A percentile compares a stretch with the other conserved stretches of the same genome.
Conservation (phyloP, 1,284 basidiomycete genomes). For the Trichosporon ovoides region DNA sequence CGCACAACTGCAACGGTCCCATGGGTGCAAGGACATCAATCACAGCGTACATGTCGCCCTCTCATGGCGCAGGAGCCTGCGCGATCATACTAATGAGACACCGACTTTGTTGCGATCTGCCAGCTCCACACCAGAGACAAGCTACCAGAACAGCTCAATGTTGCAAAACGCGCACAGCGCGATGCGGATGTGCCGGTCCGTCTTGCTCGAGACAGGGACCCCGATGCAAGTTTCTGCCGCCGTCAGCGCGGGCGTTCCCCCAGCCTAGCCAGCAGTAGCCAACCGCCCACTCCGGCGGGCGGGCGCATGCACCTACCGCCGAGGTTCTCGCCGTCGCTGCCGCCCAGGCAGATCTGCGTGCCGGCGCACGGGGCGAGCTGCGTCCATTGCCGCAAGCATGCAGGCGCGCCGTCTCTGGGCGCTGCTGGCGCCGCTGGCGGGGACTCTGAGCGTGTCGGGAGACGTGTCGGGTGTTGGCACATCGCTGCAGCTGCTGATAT, state of each 20-base stretch:
- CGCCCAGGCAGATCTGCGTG: neutral
- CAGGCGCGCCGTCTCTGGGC: neutral
- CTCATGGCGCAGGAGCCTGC: no score
- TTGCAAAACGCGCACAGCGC: neutral
- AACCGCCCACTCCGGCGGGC: neutral
- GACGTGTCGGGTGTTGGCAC: neutral
- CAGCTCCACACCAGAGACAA: no score
- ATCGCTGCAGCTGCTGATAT: no score
- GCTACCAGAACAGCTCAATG: neutral
- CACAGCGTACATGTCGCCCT: no score
- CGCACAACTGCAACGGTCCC: no score
- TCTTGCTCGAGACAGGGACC: neutral
- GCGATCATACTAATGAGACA: no score
- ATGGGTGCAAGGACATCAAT: no score
- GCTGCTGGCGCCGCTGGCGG: neutral
- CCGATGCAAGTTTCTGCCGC: neutral
- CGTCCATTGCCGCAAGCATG: neutral
- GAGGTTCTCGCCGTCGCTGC: neutral
- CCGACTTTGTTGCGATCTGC: no score
- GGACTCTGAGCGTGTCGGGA: neutral
- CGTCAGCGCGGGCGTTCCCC: no score
- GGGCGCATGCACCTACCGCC: neutral
- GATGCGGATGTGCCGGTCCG: neutral
- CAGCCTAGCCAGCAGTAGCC: no score
- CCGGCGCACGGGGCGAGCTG: neutral